Base-by-base conservation (phyloP, 2,329 filamentous ascomycete species). In the Exophiala xenobiotica region DNA sequence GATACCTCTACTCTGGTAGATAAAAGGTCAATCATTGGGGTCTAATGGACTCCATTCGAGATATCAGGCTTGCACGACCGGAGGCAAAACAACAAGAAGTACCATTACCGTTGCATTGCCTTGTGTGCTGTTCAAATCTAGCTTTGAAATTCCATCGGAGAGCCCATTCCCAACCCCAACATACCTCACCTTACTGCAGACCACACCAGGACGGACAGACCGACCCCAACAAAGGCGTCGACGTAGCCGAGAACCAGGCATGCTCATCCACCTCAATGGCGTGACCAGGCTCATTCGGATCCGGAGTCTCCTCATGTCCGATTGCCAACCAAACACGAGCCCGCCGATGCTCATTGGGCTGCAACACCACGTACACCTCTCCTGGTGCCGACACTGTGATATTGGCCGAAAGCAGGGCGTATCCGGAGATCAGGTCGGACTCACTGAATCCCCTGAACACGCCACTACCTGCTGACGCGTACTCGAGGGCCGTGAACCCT, bases 1-100 rank as follows among this genome's bases (percentile, higher is more conserved):
- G 51, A 43, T 58, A 16, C 56, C 56, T 3, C 19, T 24, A 2
- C 3, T 58, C 5, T 58, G 49, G 49, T 58, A 41, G 37, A n/a
- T n/a, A n/a, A n/a, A n/a, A n/a, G n/a, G n/a, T n/a, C 33, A 11
- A 11, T 4, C 27, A n/a, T 27, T 26, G 29, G 3, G 9, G 9
- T n/a, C n/a, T 14, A n/a, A n/a, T n/a, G n/a, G n/a, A n/a, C n/a
- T n/a, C n/a, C n/a, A n/a, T n/a, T n/a, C n/a, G n/a, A n/a, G 24
- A 12, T 27, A 27, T 27, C 24, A 27, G 24, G 24, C 24, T 27
- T 6, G 24, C 24, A 12, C 6, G 24, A 12, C 24, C 12, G n/a
- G n/a, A n/a, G n/a, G n/a, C 24, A 27, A 27, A 27, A 27, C 24
- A 27, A 6, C 6, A 27, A 27, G 12, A 27, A 27, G 12, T 27